Base-by-base conservation (phyloP, 306 rosid genomes). In the Aeschynomene evenia region DNA sequence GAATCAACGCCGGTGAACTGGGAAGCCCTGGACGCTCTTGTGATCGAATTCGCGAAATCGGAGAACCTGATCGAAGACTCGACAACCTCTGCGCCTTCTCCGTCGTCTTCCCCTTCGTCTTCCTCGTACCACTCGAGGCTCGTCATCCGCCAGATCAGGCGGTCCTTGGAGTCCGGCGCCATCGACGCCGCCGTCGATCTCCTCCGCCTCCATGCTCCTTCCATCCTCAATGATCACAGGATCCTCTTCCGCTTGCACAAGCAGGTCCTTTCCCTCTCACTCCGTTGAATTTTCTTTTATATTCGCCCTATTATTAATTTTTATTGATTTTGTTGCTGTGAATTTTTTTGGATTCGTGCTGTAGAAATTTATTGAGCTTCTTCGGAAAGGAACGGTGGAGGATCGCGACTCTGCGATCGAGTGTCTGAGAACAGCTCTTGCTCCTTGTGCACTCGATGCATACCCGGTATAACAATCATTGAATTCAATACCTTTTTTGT, bases 391-490 rank as follows among this genome's bases (percentile, higher is more conserved):
- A 31, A 84, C 90, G 2, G 3, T 29, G 0, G 95, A 85, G 86
- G 90, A 68, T 79, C 95, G 97, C 9, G 95, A 89, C 51, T 83
- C 87, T 75, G 99, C 99, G 31, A 87, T 95, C 55, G 82, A 81
- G 26, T 95, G 95, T 71, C 59, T 95, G 74, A 86, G 97, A 73
- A 83, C 89, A 3, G 83, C 93, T 49, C 95, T 95, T 49, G 99
- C 99, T 69, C 97, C 97, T 39, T 91, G 99, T 79, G 99, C 99
- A 11, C 99, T 95, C 42, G 95, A 89, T 73, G 97, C 97, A 19
- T 95, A 89, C 36, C 99, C 99, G 87, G 99, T 95, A 88, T 46
- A 7, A 71, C 43, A 63, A 70, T 31, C 9, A 53, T 7, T 7
- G 10, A 45, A 28, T 55, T 61, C 52, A 45, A 5, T 20, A 8